phyloP scores from a whole-genome alignment of 768 basidiomycete genomes.

The Nidularia sp. region DNA sequence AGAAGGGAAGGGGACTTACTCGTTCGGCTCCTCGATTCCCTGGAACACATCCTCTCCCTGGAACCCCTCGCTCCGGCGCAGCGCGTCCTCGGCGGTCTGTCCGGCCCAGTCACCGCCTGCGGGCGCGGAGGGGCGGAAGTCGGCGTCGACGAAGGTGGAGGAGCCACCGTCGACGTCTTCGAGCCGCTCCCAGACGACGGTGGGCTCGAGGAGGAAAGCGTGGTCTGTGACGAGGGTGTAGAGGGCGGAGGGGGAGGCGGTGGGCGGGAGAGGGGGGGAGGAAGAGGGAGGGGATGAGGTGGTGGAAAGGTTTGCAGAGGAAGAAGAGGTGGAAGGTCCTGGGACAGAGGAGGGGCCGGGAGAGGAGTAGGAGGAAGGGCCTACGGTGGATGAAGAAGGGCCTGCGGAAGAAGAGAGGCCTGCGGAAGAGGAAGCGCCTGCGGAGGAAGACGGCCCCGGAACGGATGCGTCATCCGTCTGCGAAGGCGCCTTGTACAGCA shows the following conservation, averaged over 20 bases:
- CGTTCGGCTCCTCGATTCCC: constrained; percentile 37
- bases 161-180: constrained; percentile 83
- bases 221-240: constrained; percentile 87
- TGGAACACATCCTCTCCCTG: constrained; percentile 31
- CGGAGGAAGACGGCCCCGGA: too few species aligned
- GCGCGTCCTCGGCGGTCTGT: constrained; percentile 58
- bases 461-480: too few species aligned
- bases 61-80: constrained; percentile 45
- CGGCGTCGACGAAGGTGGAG: constrained; percentile 74
- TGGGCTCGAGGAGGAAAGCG: constrained; percentile 70
- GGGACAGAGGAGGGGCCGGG: too few species aligned
- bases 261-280: neutral
- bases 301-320: too few species aligned
- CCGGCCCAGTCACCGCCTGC: constrained; percentile 82
- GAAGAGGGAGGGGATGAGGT: constrained; percentile 1
- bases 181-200: constrained; percentile 87
- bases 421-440: too few species aligned
- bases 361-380: too few species aligned
- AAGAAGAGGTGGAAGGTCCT: too few species aligned
- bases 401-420: constrained; percentile 2
- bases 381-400: neutral
- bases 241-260: constrained; percentile 29
- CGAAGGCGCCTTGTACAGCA: constrained; percentile 60
- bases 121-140: constrained; percentile 60
- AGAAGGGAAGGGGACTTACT: constrained; percentile 34